A percentile compares a stretch with the other conserved stretches of the same genome.
Conservation (phyloP, 805 yeast species). For the Wickerhamomyces xylosicus region DNA sequence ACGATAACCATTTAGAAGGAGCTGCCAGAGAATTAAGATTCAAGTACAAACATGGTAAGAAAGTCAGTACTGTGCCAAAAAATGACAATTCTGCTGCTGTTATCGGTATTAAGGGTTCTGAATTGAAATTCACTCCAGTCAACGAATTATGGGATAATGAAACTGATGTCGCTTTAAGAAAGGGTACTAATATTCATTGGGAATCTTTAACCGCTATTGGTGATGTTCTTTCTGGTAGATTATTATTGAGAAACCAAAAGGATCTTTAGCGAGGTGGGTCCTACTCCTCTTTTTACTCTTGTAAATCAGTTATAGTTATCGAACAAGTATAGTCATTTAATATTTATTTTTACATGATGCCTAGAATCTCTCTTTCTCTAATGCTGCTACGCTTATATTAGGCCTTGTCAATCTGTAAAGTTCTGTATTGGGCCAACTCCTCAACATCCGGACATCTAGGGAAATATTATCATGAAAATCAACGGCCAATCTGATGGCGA, state of each 20-base stretch:
- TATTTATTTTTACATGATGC: too few relatives aligned
- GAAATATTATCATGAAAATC: too few relatives aligned
- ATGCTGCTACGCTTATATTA: too few relatives aligned
- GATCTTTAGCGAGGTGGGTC: too few relatives aligned
- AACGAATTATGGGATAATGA: slow-evolving; percentile 46
- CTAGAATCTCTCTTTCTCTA: too few relatives aligned
- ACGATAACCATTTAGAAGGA: slow-evolving; percentile 19
- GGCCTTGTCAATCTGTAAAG: too few relatives aligned
- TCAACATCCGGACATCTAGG: too few relatives aligned
- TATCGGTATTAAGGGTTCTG: slow-evolving; percentile 62
- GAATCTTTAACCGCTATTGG: slow-evolving; percentile 42
- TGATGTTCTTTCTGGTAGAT: slow-evolving; percentile 67
- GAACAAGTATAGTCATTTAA: too few relatives aligned
- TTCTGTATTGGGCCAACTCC: too few relatives aligned
- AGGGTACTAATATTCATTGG: slow-evolving; percentile 67
- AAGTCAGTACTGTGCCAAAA: slow-evolving; percentile 32
- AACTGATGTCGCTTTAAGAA: slow-evolving; percentile 52
- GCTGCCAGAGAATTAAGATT: slow-evolving; percentile 41
- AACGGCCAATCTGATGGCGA: too few relatives aligned
- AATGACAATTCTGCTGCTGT: slow-evolving; percentile 37
- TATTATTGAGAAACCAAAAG: slow-evolving; percentile 33
- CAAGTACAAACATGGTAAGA: slow-evolving; percentile 37
- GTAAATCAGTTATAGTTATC: too few relatives aligned
- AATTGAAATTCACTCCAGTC: slow-evolving; percentile 46
- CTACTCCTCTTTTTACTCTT: too few relatives aligned